Evolutionary conservation across 1,284 basidiomycete species (phyloP), one percentile per base, ranked within the genome.

Genomic region (Cerioporus squamosus): DNA sequence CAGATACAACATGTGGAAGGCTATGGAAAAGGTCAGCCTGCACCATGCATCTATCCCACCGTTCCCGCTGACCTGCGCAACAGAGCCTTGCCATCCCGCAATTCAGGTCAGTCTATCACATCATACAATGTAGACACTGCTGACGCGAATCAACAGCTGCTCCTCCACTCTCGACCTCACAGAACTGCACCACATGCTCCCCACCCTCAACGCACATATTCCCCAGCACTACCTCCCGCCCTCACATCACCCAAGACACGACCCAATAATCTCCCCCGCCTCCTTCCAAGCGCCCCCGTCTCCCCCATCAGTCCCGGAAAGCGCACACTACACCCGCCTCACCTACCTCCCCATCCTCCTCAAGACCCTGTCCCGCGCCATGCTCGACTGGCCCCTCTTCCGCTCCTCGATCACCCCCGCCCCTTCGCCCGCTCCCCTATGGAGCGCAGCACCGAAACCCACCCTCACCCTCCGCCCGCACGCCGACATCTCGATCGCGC

Each of bases 331-430:
- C 73, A 76, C 81, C 31, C 84, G 84, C 46, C 74, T 97, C 36
- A 96, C 94, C 0, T 88, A 94, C 71, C 86, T 97, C 23, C 93
- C 93, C 3, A 79, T 97, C 67, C 82, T 97, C 10, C 79, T 97
- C 67, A 98, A 98, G 74, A 90, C 90, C 0, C 85, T 97, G 46
- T 83, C 90, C 0, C 82, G 85, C 61, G 85, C 94, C 0, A 87
- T 96, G 87, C 77, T 85, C 65, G 89, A 94, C 71, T 92, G 93
- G 87, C 91, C 93, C 0, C 77, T 95, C 51, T 87, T 96, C 79
- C 83, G 91, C 29, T 79, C 88, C 3, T 88, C 88, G 42, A 85
- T 92, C 86, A 0, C 80, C 82, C 0, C 57, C 71, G 0, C 61
- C 2, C 42, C 61, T 14, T 15, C 3, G 59, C 67, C 8, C 26